Base-by-base conservation (phyloP, 345 rosid species). In the Acer saccharum region DNA sequence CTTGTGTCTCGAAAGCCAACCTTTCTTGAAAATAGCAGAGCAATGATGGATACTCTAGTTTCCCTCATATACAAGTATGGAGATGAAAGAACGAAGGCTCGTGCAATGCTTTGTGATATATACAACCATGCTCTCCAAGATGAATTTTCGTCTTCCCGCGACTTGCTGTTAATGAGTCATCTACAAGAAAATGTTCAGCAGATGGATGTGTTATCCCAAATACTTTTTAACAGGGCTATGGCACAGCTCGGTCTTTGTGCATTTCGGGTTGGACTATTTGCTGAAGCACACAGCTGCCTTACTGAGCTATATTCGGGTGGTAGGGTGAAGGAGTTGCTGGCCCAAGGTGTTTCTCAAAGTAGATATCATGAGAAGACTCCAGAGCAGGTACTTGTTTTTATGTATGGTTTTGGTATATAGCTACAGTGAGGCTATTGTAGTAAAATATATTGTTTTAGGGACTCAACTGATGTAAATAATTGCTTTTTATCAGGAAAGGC, bases 191-290 rank as follows among this genome's bases (percentile, higher is more conserved):
- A 85, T 68, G 86, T 96, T 71, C 98, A 94, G 80, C 91, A 86
- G 60, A 89, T 92, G 96, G 99, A 96, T 74, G 87, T 96, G 83
- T 91, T 94, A 57, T 94, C 93, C 10, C 99, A 96, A 82, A 96
- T 96, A 55, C 98, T 96, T 50, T 96, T 89, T 77, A 96, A 96
- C 83, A 88, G 99, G 83, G 89, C 97, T 16, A 94, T 94, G 99
- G 98, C 99, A 4, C 98, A 96, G 80, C 90, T 96, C 74, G 99
- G 99, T 71, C 87, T 96, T 25, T 96, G 99, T 82, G 95, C 98
- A 17, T 94, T 96, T 78, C 88, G 94, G 57, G 86, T 84, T 85
- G 98, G 97, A 60, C 83, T 96, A 78, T 84, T 89, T 72, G 73
- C 90, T 23, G 99, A 94, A 78, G 92, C 84, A 66, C 97, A 96